A percentile compares a stretch with the other conserved stretches of the same genome.
These are phyloP conservation scores for Cinchona pubescens DNA, from an alignment of 257 asterid species.

Conservation along the genomic window DNA sequence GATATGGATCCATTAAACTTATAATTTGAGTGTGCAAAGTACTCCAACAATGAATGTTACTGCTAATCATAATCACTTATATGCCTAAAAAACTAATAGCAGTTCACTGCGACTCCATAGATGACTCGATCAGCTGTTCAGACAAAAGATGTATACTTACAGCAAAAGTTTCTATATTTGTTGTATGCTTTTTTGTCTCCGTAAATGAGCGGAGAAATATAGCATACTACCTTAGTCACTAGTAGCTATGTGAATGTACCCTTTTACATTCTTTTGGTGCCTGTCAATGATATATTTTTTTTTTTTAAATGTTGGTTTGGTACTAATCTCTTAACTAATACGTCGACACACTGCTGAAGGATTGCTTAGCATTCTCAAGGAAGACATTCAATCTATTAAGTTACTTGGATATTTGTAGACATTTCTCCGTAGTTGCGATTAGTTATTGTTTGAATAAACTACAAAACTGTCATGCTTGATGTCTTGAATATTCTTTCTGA, in stretches of 20 bases:
- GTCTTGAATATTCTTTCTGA: no score
- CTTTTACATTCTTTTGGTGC: background rate
- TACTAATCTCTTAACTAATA: background rate
- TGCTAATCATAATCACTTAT: background rate
- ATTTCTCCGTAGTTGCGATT: background rate
- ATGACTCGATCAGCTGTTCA: no score
- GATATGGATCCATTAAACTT: background rate
- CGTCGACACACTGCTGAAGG: background rate
- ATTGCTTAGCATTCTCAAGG: background rate
- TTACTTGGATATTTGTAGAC: background rate
- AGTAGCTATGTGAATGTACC: background rate
- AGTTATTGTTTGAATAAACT: slow-evolving; percentile 1
- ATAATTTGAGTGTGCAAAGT: background rate
- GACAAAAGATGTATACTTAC: no score
- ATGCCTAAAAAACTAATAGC: background rate
- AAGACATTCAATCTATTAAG: background rate
- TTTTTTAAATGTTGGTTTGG: no score
- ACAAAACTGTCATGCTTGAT: background rate
- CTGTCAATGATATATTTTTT: no score
- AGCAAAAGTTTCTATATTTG: background rate
- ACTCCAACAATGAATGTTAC: background rate
- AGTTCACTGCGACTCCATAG: no score
- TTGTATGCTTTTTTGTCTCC: background rate
- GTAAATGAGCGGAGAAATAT: background rate
- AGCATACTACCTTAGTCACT: no score